Percentiles rank a stretch among this genome's conserved stretches.
These are phyloP conservation scores for Blastocystis sp. DNA, from an alignment of 352 stramenopile species.

Conservation along the genomic window DNA sequence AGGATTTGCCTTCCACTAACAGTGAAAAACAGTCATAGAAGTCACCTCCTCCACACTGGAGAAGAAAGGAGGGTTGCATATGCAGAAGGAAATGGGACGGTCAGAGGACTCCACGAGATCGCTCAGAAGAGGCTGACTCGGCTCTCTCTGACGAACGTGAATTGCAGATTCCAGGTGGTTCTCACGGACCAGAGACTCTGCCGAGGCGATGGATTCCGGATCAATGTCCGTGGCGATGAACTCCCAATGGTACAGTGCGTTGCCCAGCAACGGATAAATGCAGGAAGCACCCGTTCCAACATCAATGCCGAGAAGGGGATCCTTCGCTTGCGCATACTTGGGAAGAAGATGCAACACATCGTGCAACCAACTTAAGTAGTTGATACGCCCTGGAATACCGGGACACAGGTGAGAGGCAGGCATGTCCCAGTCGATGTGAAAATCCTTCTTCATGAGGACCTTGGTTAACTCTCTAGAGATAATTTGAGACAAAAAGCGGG, in stretches of 20 bases:
- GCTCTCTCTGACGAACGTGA: background rate
- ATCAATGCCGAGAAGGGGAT: constrained; percentile 23
- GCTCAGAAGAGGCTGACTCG: constrained; percentile 13
- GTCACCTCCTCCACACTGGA: constrained; percentile 14
- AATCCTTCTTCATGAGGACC: constrained; percentile 62
- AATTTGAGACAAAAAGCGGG: no score
- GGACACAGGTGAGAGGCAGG: constrained; percentile 44
- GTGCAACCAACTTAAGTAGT: constrained; percentile 63
- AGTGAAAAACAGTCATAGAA: background rate
- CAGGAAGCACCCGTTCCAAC: constrained; percentile 56
- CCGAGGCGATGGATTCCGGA: background rate
- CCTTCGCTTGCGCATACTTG: no score
- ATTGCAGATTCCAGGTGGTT: constrained; percentile 49
- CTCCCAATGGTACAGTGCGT: constrained; percentile 51
- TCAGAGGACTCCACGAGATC: background rate
- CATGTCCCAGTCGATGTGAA: constrained; percentile 65
- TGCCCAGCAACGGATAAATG: constrained; percentile 55
- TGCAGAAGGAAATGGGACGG: constrained; percentile 7
- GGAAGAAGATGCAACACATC: constrained; percentile 41
- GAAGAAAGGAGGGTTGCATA: constrained; percentile 69
- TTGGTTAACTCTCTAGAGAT: constrained; percentile 58
- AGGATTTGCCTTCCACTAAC: constrained; percentile 30
- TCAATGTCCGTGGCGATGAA: constrained; percentile 67
- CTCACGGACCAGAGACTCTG: background rate
- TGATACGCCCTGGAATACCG: constrained; percentile 42